A percentile compares a stretch with the other conserved stretches of the same genome.
Conservation (phyloP, 345 rosid genomes). For the Dimocarpus longan region DNA sequence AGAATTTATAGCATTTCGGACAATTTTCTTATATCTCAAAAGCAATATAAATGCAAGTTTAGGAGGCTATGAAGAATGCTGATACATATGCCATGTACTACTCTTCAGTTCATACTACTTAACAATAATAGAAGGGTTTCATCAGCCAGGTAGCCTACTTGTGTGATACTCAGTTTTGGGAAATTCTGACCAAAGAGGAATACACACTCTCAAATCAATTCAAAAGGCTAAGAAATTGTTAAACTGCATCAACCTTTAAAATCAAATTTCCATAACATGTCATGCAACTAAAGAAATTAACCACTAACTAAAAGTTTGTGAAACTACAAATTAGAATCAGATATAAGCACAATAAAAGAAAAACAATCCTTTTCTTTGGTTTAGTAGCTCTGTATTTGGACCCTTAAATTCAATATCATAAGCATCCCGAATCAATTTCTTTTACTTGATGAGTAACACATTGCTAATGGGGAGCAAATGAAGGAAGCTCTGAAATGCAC, state of each 20-base stretch:
- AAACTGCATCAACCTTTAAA: background rate
- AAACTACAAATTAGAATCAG: constrained; percentile 1
- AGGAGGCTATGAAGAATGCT: background rate
- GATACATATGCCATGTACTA: background rate
- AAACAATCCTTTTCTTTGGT: background rate
- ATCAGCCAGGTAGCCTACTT: constrained; percentile 6
- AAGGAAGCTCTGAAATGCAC: background rate
- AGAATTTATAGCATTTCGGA: background rate
- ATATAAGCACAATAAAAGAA: background rate
- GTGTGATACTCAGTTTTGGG: background rate
- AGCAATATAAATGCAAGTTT: background rate
- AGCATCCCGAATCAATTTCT: background rate
- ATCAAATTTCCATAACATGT: background rate
- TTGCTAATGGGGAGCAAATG: background rate
- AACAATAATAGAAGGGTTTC: background rate
- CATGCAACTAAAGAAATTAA: background rate
- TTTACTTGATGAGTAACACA: background rate
- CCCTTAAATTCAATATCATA: background rate
- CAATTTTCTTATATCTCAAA: background rate
- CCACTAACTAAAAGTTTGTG: background rate
- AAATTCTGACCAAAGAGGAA: background rate
- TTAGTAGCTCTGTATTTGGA: background rate
- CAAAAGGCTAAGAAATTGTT: background rate
- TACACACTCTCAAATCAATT: background rate
- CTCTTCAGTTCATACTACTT: background rate